Base-by-base conservation (phyloP, 345 rosid species). In the Alliaria petiolata region DNA sequence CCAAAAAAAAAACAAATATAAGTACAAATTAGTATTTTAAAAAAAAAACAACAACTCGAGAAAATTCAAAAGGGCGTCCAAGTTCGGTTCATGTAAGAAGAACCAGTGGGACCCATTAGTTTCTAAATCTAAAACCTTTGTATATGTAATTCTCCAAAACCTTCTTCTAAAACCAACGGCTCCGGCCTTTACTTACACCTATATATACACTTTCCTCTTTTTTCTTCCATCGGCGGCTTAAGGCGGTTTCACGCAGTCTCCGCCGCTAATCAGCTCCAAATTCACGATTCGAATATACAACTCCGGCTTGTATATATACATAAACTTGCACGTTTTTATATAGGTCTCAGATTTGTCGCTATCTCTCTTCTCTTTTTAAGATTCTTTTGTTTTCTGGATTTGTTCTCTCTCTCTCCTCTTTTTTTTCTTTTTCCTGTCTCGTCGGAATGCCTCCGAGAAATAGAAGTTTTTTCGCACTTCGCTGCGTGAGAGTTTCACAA, bases 21-120 rank as follows among this genome's bases (percentile, higher is more conserved):
- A 17, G 25, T 61, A 63, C 5, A 19, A 52, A 57, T 51, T 14
- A 52, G 47, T 61, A n/a, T n/a, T n/a, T n/a, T n/a, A n/a, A n/a
- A 28, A n/a, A n/a, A n/a, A n/a, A n/a, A n/a, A 26, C 49, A 45
- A 56, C n/a, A 62, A 72, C 4, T 64, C 39, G n/a, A 65, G 51
- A 61, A 68, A 61, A 34, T 5, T 43, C 51, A 26, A 62, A 75
- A 54, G 74, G 1, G 62, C 55, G 79, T 76, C 79, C 51, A 76
- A 76, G 75, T 76, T 76, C 79, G 54, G 71, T 70, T 76, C 79
- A 76, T 76, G 79, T 62, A 69, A 76, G n/a, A n/a, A n/a, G 74
- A 39, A 62, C 65, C 0, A 61, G 61, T 76, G 61, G 79, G 79
- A 14, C 75, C 79, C 28, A 67, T 12, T n/a, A 34, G 15, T 62